These are phyloP conservation scores for Saccharata proteae DNA, from an alignment of 2,329 filamentous ascomycete genomes.

Conservation along the genomic window DNA sequence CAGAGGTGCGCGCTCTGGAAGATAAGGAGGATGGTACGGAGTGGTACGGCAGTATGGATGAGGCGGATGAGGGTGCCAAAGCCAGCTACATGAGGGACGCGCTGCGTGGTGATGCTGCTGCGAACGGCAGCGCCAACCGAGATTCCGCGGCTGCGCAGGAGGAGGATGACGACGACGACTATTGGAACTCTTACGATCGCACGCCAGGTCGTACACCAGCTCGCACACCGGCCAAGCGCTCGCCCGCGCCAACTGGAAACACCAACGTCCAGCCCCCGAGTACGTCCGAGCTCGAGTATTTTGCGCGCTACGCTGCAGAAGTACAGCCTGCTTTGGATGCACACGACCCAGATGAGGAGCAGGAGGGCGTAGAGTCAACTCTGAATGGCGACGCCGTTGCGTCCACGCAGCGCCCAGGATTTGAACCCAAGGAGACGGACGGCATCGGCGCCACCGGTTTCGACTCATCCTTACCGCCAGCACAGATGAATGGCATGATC, in stretches of 20 bases:
- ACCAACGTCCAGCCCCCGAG: slow-evolving; percentile 23
- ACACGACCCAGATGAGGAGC: slow-evolving; percentile 65
- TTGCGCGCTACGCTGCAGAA: slow-evolving; percentile 57
- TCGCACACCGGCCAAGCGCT: slow-evolving; percentile 38
- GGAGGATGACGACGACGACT: slow-evolving; percentile 62
- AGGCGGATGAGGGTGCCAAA: slow-evolving; percentile 44
- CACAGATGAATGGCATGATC: slow-evolving; percentile 4
- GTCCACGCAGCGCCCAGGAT: slow-evolving; percentile 24
- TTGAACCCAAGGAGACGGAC: slow-evolving; percentile 31
- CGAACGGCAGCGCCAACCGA: slow-evolving; percentile 8
- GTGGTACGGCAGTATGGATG: slow-evolving; percentile 45
- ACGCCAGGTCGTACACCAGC: slow-evolving; percentile 55
- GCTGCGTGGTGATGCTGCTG: slow-evolving; percentile 7
- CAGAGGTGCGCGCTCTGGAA: slow-evolving; percentile 51
- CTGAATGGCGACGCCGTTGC: slow-evolving; percentile 41
- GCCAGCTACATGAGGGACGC: slow-evolving; percentile 10
- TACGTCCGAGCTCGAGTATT: slow-evolving; percentile 57
- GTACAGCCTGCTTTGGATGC: slow-evolving; percentile 73
- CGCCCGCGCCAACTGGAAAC: slow-evolving; percentile 44
- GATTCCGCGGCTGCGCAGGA: slow-evolving; percentile 23
- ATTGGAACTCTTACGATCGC: slow-evolving; percentile 68
- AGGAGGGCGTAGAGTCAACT: slow-evolving; percentile 36
- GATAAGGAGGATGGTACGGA: slow-evolving; percentile 45
- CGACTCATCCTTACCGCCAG: slow-evolving; percentile 19
- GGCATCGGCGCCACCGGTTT: slow-evolving; percentile 20